Conservation (phyloP, 2,329 filamentous ascomycete species). For the Penicillium vulpinum region DNA sequence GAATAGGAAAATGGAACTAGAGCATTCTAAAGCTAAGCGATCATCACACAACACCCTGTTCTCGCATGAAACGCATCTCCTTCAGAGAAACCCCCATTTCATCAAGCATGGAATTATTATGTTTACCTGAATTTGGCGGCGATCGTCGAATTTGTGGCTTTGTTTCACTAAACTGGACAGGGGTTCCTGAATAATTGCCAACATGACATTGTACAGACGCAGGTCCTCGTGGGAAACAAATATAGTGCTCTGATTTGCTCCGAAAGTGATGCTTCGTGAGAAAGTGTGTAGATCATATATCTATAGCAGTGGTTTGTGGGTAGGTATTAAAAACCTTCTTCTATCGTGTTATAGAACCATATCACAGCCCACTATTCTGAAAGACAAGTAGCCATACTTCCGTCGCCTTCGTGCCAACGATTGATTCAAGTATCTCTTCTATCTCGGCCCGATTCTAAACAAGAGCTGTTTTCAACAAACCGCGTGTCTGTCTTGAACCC, state of each 20-base stretch:
- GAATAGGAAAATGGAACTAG: neutral
- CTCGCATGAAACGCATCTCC: neutral
- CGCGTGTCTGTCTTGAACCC: slow-evolving; percentile 62
- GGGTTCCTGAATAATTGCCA: slow-evolving; percentile 3
- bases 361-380: slow-evolving; percentile 48
- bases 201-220: no score
- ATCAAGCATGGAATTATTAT: slow-evolving; percentile 29
- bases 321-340: slow-evolving; percentile 45
- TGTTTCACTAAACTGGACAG: slow-evolving; percentile 39
- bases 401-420: slow-evolving; percentile 40
- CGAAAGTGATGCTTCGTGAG: slow-evolving; percentile 20
- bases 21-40: neutral
- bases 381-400: slow-evolving; percentile 44
- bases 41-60: neutral
- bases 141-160: slow-evolving; percentile 21
- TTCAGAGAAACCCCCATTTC: slow-evolving; percentile 22
- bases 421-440: slow-evolving; percentile 35
- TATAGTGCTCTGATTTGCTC: slow-evolving; percentile 33
- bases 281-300: slow-evolving; percentile 39
- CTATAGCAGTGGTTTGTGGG: slow-evolving; percentile 44
- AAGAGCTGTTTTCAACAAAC: slow-evolving; percentile 61
- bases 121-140: slow-evolving; percentile 34
- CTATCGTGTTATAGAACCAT: slow-evolving; percentile 49
- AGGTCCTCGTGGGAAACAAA: slow-evolving; percentile 6
- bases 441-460: slow-evolving; percentile 53